These are phyloP conservation scores for Phytophthora aleatoria DNA, from an alignment of 352 stramenopile genomes.

Conservation along the genomic window DNA sequence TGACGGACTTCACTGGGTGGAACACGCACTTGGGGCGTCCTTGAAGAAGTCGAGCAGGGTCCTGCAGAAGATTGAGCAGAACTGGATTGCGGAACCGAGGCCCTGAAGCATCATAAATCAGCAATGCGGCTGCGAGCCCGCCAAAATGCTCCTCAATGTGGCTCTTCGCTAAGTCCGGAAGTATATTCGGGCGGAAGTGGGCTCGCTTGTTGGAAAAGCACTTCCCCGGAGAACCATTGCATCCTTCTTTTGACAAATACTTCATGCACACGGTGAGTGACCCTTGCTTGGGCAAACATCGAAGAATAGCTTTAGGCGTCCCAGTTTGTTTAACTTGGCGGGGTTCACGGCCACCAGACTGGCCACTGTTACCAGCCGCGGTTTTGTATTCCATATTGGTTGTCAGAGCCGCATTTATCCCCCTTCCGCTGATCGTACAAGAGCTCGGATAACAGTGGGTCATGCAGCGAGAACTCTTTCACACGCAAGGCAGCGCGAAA, in stretches of 20 bases:
- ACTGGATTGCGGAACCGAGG: too few species aligned
- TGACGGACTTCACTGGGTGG: too few species aligned
- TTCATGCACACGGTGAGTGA: slow-evolving; percentile 9
- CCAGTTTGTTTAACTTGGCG: background rate
- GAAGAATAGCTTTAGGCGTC: background rate
- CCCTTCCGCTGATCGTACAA: slow-evolving; percentile 4
- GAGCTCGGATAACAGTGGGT: slow-evolving; percentile 1
- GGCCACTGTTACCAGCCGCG: background rate
- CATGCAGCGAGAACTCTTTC: slow-evolving; percentile 4
- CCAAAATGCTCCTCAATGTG: background rate
- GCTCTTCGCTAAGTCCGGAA: background rate
- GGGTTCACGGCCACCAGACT: too few species aligned
- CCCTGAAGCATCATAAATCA: too few species aligned
- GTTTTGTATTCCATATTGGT: background rate
- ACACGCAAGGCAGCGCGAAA: background rate
- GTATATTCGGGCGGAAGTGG: slow-evolving; percentile 9
- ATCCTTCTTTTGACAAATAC: slow-evolving; percentile 11
- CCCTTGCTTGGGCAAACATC: slow-evolving; percentile 7
- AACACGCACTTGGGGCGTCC: too few species aligned
- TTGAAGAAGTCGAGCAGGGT: too few species aligned
- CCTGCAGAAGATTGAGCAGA: too few species aligned
- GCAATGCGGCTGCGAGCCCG: too few species aligned
- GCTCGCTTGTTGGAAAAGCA: slow-evolving; percentile 6
- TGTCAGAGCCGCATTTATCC: background rate
- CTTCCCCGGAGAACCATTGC: slow-evolving; percentile 5